Conservation (phyloP, 2,329 filamentous ascomycete genomes). For the Didymellaceae sp. region DNA sequence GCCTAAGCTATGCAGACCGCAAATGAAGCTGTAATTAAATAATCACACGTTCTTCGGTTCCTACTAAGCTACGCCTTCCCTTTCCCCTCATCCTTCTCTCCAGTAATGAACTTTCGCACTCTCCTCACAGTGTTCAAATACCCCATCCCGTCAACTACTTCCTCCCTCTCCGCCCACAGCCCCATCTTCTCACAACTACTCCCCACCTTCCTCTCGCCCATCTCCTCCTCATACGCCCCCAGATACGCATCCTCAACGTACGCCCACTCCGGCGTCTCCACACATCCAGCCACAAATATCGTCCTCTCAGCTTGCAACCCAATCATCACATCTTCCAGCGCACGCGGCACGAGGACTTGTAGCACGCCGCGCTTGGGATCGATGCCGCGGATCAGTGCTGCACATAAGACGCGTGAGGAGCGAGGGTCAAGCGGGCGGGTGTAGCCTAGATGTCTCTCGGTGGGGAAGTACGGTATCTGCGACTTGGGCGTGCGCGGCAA, state of each 20-base stretch:
- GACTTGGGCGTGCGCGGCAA: constrained; percentile 56
- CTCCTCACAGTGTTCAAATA: constrained; percentile 38
- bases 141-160: constrained; percentile 36
- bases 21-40: constrained; percentile 4
- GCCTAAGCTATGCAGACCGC: constrained; percentile 6
- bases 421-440: constrained; percentile 62
- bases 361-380: constrained; percentile 62
- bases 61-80: too few species aligned
- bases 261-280: constrained; percentile 44
- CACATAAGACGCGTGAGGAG: constrained; percentile 65
- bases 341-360: constrained; percentile 70
- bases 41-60: background rate
- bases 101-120: constrained; percentile 39
- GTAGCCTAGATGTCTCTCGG: constrained; percentile 55
- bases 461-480: constrained; percentile 67
- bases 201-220: constrained; percentile 15
- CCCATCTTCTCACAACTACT: constrained; percentile 5
- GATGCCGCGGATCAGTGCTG: constrained; percentile 74
- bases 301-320: constrained; percentile 35
- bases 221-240: constrained; percentile 8
- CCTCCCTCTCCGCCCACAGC: constrained; percentile 33
- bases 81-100: constrained; percentile 7
- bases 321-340: constrained; percentile 33
- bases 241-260: constrained; percentile 41
- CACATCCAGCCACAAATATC: constrained; percentile 42